These are phyloP conservation scores for Curvularia verruculosa DNA, from an alignment of 2,329 filamentous ascomycete species.

Conservation along the genomic window DNA sequence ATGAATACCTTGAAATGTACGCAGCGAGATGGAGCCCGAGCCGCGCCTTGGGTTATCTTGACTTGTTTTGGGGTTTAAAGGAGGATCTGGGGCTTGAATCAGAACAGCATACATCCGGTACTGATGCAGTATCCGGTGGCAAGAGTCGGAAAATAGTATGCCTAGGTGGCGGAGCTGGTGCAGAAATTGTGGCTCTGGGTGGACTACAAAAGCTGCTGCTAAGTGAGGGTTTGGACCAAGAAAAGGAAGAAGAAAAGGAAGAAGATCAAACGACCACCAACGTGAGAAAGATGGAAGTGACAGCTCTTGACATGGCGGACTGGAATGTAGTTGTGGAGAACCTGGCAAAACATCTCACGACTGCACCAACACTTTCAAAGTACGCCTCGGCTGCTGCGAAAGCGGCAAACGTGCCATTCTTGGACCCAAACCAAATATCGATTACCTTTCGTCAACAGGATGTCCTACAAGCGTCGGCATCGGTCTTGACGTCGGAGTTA, in stretches of 20 bases:
- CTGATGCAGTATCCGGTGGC: background rate
- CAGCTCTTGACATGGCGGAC: conserved; percentile 80
- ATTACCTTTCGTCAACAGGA: conserved; percentile 59
- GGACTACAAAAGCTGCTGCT: conserved; percentile 55
- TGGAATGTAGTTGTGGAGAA: conserved; percentile 70
- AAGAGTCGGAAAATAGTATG: conserved; percentile 56
- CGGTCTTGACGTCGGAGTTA: conserved; percentile 44
- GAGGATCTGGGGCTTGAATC: conserved; percentile 20
- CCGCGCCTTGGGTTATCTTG: conserved; percentile 80
- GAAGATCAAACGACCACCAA: background rate
- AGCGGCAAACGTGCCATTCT: conserved; percentile 49
- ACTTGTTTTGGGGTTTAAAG: conserved; percentile 56
- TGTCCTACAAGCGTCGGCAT: conserved; percentile 53
- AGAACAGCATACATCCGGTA: background rate
- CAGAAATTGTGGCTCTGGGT: conserved; percentile 69
- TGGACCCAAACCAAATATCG: conserved; percentile 36
- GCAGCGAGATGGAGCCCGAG: conserved; percentile 90
- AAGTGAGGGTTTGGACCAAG: background rate
- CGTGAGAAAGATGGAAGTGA: conserved; percentile 51
- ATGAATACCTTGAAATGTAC: conserved; percentile 78
- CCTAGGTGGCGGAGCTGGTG: conserved; percentile 69
- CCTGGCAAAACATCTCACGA: conserved; percentile 64
- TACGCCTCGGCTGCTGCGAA: conserved; percentile 56
- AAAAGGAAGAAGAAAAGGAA: conserved; percentile 3
- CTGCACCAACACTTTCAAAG: conserved; percentile 54